Conservation (phyloP, 495 filamentous ascomycete species). For the Neurospora sp. region DNA sequence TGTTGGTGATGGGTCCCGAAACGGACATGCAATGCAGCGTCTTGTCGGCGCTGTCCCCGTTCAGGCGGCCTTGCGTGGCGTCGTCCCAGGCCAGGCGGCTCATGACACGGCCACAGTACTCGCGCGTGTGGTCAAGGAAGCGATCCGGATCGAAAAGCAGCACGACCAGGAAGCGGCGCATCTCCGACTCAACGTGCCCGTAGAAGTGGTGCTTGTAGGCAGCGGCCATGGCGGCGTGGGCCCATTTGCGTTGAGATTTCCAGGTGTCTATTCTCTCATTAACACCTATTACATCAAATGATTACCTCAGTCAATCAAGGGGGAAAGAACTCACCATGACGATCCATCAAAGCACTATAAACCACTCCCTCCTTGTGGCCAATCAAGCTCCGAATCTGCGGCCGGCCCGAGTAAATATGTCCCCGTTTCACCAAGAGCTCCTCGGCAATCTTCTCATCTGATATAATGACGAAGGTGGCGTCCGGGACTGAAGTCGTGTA, state of each 20-base stretch:
- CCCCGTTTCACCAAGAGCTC: conserved; percentile 46
- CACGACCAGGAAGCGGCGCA: conserved; percentile 30
- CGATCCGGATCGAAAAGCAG: conserved; percentile 34
- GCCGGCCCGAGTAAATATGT: conserved; percentile 43
- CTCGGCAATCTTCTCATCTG: conserved; percentile 45
- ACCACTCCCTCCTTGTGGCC: conserved; percentile 37
- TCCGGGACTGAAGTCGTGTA: conserved; percentile 41
- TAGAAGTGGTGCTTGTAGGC: conserved; percentile 38
- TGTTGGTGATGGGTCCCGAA: conserved; percentile 38
- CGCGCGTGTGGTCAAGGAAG: conserved; percentile 35
- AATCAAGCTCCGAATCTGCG: conserved; percentile 38
- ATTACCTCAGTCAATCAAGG: not conserved
- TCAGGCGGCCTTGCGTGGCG: conserved; percentile 30
- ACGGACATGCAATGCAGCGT: conserved; percentile 41
- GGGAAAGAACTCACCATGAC: conserved; percentile 27
- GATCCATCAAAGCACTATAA: conserved; percentile 40
- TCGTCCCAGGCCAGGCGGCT: conserved; percentile 39
- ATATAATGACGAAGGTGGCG: conserved; percentile 42
- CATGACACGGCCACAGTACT: conserved; percentile 39
- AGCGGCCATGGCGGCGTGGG: conserved; percentile 38
- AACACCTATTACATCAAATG: not conserved
- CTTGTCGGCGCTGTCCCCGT: conserved; percentile 34
- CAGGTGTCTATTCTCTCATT: conserved; percentile 24
- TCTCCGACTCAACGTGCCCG: conserved; percentile 38
- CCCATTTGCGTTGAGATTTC: conserved; percentile 38